Conservation (phyloP, 805 yeast genomes). For the Spathaspora arborariae region DNA sequence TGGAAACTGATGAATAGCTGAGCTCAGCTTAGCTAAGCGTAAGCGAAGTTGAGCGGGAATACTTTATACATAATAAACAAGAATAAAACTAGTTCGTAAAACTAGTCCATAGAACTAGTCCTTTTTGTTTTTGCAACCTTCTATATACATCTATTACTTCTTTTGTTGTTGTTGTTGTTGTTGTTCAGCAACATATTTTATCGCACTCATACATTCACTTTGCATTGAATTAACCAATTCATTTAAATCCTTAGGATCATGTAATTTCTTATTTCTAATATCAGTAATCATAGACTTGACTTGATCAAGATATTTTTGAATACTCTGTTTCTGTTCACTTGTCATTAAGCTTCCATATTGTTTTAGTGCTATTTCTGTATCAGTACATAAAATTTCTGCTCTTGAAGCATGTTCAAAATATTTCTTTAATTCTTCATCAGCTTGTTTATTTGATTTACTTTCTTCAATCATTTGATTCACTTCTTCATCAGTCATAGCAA, state of each 20-base stretch:
- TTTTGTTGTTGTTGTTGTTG: conserved; percentile 19
- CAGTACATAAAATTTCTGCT: conserved; percentile 76
- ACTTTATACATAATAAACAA: too few species aligned
- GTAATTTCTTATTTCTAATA: conserved; percentile 27
- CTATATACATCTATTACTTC: too few species aligned
- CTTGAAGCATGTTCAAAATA: conserved; percentile 71
- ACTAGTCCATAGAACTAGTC: too few species aligned
- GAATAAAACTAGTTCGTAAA: too few species aligned
- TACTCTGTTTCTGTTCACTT: conserved; percentile 42
- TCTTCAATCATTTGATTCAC: conserved; percentile 60
- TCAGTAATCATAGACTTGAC: conserved; percentile 30
- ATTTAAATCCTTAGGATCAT: conserved; percentile 29
- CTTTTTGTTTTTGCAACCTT: too few species aligned
- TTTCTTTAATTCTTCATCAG: conserved; percentile 56
- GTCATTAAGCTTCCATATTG: conserved; percentile 58
- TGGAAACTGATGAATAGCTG: conserved; percentile 35
- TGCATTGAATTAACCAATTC: conserved; percentile 37
- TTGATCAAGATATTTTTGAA: conserved; percentile 14
- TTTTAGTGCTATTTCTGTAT: conserved; percentile 79
- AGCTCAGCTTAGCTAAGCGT: not conserved
- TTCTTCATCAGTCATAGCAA: conserved; percentile 68
- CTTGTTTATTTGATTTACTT: conserved; percentile 58
- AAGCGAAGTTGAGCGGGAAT: too few species aligned
- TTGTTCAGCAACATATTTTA: conserved; percentile 35
- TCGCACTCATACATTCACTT: conserved; percentile 33